A percentile compares a stretch with the other conserved stretches of the same genome.
Conservation (phyloP, 768 basidiomycete species). For the Boletus pseudopeckii region DNA sequence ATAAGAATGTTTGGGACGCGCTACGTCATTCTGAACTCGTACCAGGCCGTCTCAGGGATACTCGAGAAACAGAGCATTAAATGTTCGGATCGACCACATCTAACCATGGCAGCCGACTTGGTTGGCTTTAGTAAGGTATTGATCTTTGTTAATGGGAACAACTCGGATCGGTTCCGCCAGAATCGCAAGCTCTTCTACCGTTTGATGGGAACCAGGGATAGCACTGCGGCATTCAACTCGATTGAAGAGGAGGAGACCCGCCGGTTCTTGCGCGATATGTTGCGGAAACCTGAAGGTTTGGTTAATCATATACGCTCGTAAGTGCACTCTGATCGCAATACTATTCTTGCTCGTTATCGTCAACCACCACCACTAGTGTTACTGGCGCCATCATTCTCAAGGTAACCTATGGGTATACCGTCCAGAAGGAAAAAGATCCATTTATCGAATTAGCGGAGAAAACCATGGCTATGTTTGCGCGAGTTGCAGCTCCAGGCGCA, state of each 20-base stretch:
- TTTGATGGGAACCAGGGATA: constrained; percentile 12
- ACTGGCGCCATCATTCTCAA: constrained; percentile 33
- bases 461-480: constrained; percentile 16
- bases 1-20: constrained; percentile 40
- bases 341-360: neutral
- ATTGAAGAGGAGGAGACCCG: constrained; percentile 20
- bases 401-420: constrained; percentile 40
- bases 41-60: constrained; percentile 44
- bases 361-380: constrained; percentile 1
- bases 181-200: constrained; percentile 15
- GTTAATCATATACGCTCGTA: constrained; percentile 23
- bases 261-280: constrained; percentile 17
- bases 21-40: constrained; percentile 49
- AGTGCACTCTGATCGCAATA: neutral
- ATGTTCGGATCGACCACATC: constrained; percentile 37
- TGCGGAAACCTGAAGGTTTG: constrained; percentile 12
- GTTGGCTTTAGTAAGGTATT: constrained; percentile 13
- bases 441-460: constrained; percentile 31
- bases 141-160: constrained; percentile 3
- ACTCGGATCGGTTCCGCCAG: constrained; percentile 13
- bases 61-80: constrained; percentile 52
- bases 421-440: constrained; percentile 36
- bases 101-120: constrained; percentile 21
- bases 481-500: neutral
- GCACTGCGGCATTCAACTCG: constrained; percentile 5